A percentile compares a stretch with the other conserved stretches of the same genome.
Conservation (phyloP, 1,284 basidiomycete genomes). For the Papiliotrema laurentii region DNA sequence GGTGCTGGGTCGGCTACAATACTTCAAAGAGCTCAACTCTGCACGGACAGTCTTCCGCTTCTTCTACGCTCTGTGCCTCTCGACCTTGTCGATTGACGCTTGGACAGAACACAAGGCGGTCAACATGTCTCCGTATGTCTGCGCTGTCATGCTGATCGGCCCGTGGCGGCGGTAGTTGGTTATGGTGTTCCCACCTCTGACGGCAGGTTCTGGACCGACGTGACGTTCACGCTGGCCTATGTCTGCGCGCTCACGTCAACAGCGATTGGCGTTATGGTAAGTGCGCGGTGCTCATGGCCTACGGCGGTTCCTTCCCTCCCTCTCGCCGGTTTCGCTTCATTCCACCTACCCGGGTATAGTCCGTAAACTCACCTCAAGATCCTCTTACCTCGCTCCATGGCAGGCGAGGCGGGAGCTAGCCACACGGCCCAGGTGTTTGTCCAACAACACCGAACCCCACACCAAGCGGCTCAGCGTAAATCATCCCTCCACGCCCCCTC, state of each 20-base stretch:
- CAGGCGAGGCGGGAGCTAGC: slow-evolving; percentile 10
- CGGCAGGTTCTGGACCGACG: slow-evolving; percentile 29
- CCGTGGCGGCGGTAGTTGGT: too few species aligned
- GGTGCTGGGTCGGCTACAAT: slow-evolving; percentile 28
- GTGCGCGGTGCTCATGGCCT: too few species aligned
- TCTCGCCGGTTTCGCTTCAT: background rate
- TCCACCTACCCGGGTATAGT: background rate
- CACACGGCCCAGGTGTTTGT: slow-evolving; percentile 11
- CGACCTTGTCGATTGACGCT: slow-evolving; percentile 26
- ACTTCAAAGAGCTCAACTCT: slow-evolving; percentile 31
- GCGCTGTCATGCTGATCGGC: too few species aligned
- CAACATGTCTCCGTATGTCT: slow-evolving; percentile 24
- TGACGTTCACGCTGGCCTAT: slow-evolving; percentile 18
- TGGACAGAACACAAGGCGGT: slow-evolving; percentile 17
- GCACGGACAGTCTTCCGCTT: slow-evolving; percentile 26
- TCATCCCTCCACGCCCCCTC: background rate
- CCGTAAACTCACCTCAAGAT: slow-evolving; percentile 13
- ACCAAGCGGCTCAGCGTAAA: background rate
- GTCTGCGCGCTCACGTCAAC: slow-evolving; percentile 29
- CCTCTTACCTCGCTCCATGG: slow-evolving; percentile 29
- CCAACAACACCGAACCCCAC: slow-evolving; percentile 1
- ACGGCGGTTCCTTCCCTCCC: background rate
- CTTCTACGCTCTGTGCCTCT: slow-evolving; percentile 20
- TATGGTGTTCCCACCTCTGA: background rate
- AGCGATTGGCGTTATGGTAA: slow-evolving; percentile 28